phyloP scores from a whole-genome alignment of 257 asterid species.

The Solanum peruvianum region DNA sequence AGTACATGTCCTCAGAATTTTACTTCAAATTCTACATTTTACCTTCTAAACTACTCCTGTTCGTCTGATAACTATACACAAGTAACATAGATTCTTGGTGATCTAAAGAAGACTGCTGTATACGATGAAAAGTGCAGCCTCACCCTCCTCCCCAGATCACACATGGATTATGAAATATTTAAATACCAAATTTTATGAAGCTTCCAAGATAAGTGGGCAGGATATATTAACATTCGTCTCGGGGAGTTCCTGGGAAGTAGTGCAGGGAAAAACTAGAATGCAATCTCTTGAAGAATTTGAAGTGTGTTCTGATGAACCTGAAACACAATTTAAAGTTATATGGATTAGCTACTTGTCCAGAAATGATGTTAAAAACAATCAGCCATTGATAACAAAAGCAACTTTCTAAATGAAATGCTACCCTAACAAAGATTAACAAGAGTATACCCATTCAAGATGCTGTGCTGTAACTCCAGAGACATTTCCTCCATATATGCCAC shows the following conservation, averaged over 20 bases:
- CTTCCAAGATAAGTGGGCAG: background rate
- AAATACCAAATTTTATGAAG: background rate
- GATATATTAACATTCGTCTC: background rate
- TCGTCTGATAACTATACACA: background rate
- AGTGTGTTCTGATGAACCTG: constrained; percentile 98
- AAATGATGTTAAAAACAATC: background rate
- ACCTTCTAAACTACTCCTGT: background rate
- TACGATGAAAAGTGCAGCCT: background rate
- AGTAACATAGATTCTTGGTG: background rate
- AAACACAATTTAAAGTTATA: constrained; percentile 7
- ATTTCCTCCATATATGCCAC: constrained; percentile 78
- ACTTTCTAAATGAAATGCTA: background rate
- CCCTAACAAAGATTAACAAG: background rate
- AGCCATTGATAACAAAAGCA: background rate
- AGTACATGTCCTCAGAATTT: background rate
- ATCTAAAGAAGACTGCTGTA: background rate
- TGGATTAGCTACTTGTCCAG: background rate
- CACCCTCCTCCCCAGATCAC: background rate
- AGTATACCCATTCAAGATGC: constrained; percentile 80
- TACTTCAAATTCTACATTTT: background rate
- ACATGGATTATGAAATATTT: background rate
- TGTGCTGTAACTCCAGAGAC: constrained; percentile 81
- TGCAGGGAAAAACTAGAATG: constrained; percentile 39
- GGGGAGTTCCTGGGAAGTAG: background rate
- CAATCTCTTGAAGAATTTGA: constrained; percentile 91